Percentiles rank a stretch among this genome's conserved stretches.
These are phyloP conservation scores for Gnaphalium uliginosum DNA, from an alignment of 129 eudicot species.

Conservation along the genomic window DNA sequence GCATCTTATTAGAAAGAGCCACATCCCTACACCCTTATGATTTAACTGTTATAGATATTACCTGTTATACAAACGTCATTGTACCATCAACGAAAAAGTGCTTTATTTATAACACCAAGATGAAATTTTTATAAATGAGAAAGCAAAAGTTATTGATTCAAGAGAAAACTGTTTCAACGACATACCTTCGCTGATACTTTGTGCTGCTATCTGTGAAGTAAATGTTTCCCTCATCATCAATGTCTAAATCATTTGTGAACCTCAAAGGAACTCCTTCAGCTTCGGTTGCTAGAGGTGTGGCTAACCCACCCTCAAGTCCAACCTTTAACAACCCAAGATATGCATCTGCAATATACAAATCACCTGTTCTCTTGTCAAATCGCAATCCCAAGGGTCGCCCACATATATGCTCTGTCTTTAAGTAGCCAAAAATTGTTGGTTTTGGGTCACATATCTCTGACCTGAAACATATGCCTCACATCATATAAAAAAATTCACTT, in stretches of 20 bases:
- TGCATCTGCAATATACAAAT: slow-evolving; percentile 94
- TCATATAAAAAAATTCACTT: background rate
- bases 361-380: slow-evolving; percentile 81
- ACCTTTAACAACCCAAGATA: slow-evolving; percentile 91
- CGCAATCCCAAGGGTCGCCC: slow-evolving; percentile 96
- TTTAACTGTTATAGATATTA: too few relatives aligned
- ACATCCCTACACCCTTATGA: background rate
- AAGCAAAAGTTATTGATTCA: background rate
- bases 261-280: slow-evolving; percentile 81
- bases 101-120: background rate
- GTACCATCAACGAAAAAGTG: background rate
- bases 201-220: slow-evolving; percentile 95
- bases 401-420: slow-evolving; percentile 86
- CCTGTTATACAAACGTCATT: background rate
- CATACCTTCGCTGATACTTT: slow-evolving; percentile 74
- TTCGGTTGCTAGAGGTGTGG: slow-evolving; percentile 68
- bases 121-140: background rate
- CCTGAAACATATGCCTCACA: slow-evolving; percentile 47
- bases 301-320: slow-evolving; percentile 92
- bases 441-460: slow-evolving; percentile 76
- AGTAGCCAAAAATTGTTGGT: slow-evolving; percentile 58
- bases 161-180: background rate
- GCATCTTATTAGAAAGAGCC: background rate
- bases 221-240: slow-evolving; percentile 86
- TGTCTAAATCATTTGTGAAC: slow-evolving; percentile 86